Evolutionary conservation across 441 rosid species (phyloP).

Genomic region (Rhodomyrtus psidioides): DNA sequence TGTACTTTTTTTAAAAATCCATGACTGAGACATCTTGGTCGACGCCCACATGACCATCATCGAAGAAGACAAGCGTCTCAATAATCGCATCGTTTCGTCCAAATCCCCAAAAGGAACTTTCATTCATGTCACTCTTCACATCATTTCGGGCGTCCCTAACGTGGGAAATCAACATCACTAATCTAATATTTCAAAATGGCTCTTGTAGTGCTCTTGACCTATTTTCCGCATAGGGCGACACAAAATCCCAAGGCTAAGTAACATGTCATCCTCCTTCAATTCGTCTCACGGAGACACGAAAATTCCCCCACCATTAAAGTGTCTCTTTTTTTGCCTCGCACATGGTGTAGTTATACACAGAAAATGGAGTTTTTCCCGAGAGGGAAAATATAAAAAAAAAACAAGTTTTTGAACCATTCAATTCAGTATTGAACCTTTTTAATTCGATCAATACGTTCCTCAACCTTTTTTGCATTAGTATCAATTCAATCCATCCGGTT

Average conservation of each 20-base stretch:
- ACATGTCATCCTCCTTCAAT: neutral
- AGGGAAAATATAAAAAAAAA: too few species aligned
- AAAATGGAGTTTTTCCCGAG: too few species aligned
- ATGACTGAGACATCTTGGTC: neutral
- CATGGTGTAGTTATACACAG: neutral
- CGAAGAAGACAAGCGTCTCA: neutral
- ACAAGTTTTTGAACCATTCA: too few species aligned
- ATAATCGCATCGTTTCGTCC: neutral
- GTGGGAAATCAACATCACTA: neutral
- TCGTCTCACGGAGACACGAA: neutral
- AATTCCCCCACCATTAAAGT: neutral
- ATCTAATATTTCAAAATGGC: neutral
- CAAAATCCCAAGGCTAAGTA: neutral
- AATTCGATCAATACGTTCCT: too few species aligned
- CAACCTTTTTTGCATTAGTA: too few species aligned
- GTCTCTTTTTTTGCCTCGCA: neutral
- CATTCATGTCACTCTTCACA: slow-evolving; percentile 11
- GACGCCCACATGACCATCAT: neutral
- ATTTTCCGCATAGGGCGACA: neutral
- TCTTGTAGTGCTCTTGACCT: neutral
- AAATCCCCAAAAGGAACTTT: slow-evolving; percentile 25
- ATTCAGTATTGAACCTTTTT: too few species aligned
- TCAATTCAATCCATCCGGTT: fast-evolving
- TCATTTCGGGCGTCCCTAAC: neutral
- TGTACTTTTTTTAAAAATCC: neutral